Evolutionary conservation across 805 yeast species (phyloP).

Genomic region (Ogataea corticis): DNA sequence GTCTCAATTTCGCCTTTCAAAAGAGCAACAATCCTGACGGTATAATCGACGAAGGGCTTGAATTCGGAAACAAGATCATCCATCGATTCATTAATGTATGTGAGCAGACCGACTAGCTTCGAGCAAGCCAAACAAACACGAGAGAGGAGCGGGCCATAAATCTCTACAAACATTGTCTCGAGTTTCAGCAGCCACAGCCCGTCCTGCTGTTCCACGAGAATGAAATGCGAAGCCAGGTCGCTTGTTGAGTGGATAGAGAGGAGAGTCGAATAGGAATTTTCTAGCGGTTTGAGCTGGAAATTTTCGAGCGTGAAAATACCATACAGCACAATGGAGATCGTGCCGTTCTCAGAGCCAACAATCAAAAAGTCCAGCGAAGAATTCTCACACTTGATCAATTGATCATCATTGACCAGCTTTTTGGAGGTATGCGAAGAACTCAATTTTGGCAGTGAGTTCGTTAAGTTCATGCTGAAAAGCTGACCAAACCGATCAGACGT

Average conservation of each 20-base stretch:
- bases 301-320: constrained; percentile 36
- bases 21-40: constrained; percentile 35
- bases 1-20: constrained; percentile 38
- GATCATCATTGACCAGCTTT: constrained; percentile 25
- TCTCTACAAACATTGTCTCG: constrained; percentile 30
- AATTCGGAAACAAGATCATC: constrained; percentile 31
- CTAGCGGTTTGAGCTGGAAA: constrained; percentile 20
- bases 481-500: constrained; percentile 14
- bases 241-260: constrained; percentile 20
- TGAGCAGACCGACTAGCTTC: constrained; percentile 35
- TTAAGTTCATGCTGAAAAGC: constrained; percentile 26
- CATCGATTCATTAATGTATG: constrained; percentile 36
- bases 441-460: constrained; percentile 28
- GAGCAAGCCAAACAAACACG: constrained; percentile 37
- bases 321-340: constrained; percentile 29
- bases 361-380: constrained; percentile 31
- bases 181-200: constrained; percentile 24
- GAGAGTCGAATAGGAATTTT: constrained; percentile 17
- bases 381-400: constrained; percentile 24
- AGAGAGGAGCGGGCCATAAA: constrained; percentile 31
- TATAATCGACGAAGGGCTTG: constrained; percentile 40
- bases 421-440: constrained; percentile 21
- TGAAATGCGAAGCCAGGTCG: constrained; percentile 27
- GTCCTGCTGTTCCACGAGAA: constrained; percentile 23
- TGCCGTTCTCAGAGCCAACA: constrained; percentile 27